A percentile compares a stretch with the other conserved stretches of the same genome.
Conservation (phyloP, 371 early-diverging fungal species). For the Apophysomyces trapeziformis region DNA sequence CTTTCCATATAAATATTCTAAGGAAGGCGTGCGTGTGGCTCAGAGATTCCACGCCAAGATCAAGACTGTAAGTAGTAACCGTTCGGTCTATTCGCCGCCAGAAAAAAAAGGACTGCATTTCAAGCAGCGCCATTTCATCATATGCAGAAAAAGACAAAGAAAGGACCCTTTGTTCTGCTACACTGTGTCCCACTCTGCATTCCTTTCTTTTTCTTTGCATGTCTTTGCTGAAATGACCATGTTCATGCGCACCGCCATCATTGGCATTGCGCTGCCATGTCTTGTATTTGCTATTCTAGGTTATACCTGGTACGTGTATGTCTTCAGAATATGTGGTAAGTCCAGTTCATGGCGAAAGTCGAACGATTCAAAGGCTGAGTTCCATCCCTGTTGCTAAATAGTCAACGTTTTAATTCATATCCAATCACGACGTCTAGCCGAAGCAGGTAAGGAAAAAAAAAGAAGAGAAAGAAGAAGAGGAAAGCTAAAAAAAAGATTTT, state of each 20-base stretch:
- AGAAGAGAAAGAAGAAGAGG: too few relatives aligned
- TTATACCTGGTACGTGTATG: slow-evolving; percentile 59
- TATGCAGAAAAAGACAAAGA: too few relatives aligned
- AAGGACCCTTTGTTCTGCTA: too few relatives aligned
- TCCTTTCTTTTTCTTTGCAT: not conserved
- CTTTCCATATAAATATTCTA: too few relatives aligned
- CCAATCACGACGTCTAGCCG: slow-evolving; percentile 9
- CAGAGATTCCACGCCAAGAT: too few relatives aligned
- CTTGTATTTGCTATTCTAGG: slow-evolving; percentile 40
- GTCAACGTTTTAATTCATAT: not conserved
- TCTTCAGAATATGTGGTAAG: slow-evolving; percentile 59
- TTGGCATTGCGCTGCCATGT: slow-evolving; percentile 35
- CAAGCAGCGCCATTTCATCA: too few relatives aligned
- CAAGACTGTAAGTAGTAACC: too few relatives aligned
- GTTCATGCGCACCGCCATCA: not conserved
- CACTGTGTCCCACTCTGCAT: too few relatives aligned
- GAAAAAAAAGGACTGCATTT: too few relatives aligned
- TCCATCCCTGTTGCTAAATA: not conserved
- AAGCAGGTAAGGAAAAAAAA: slow-evolving; percentile 32
- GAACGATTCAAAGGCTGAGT: not conserved
- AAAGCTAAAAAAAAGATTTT: too few relatives aligned
- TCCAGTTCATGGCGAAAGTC: not conserved
- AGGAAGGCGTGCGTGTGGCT: too few relatives aligned
- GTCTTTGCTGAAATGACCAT: not conserved
- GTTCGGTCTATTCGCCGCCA: too few relatives aligned